Conservation (phyloP, 805 yeast species). For the Candida dajiaensis region DNA sequence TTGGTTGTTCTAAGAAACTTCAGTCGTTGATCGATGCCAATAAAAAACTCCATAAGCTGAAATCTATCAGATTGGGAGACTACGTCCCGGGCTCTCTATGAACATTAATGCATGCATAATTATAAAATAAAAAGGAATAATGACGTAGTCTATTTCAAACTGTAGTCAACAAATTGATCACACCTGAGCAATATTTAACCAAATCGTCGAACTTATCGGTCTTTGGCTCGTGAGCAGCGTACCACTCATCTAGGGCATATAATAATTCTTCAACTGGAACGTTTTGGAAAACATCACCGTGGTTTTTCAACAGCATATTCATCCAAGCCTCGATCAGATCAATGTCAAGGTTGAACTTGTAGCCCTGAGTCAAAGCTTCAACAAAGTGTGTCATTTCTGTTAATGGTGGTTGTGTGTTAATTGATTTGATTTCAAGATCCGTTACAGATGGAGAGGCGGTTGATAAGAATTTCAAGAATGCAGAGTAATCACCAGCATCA, state of each 20-base stretch:
- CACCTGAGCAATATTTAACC: constrained; percentile 78
- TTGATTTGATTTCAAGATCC: constrained; percentile 83
- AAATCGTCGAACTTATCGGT: constrained; percentile 55
- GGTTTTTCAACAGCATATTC: constrained; percentile 65
- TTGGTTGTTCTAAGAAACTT: constrained; percentile 14
- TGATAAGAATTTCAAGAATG: constrained; percentile 51
- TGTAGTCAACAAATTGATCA: constrained; percentile 49
- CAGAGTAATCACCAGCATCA: constrained; percentile 32
- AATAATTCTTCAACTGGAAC: constrained; percentile 35
- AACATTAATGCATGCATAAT: not conserved
- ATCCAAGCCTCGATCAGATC: constrained; percentile 82
- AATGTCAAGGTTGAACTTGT: constrained; percentile 49
- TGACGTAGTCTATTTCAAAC: constrained; percentile 2
- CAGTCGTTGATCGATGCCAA: not conserved
- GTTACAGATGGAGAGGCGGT: constrained; percentile 67
- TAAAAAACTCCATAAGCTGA: constrained; percentile 4
- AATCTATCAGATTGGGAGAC: constrained; percentile 11
- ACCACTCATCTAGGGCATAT: constrained; percentile 46
- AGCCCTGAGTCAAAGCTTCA: constrained; percentile 58
- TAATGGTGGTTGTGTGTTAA: constrained; percentile 61
- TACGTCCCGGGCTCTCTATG: not conserved
- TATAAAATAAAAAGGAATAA: not conserved
- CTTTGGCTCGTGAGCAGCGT: constrained; percentile 32
- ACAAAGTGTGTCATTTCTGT: constrained; percentile 62
- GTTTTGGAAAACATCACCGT: constrained; percentile 68